Evolutionary conservation across 2,329 filamentous ascomycete species (phyloP), one percentile per base, ranked within the genome.

Genomic region (Aspergillus sp.): DNA sequence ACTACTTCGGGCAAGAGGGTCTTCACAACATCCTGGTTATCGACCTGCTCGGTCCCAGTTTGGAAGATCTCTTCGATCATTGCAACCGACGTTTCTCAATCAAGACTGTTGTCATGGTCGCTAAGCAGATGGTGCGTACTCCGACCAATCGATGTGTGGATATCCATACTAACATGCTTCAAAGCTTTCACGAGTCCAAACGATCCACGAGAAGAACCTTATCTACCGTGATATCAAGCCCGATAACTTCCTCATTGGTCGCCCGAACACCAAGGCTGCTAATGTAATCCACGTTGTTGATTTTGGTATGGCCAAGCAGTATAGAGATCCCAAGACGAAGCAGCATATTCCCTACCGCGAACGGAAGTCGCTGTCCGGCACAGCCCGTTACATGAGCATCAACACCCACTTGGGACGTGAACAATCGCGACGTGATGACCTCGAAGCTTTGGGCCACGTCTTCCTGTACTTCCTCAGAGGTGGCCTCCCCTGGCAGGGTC

Each of bases 171-270:
- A 62, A 76, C 79, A 62, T 76, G 67, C 50, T 47, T 39, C 25
- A 62, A 70, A 92, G 89, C 85, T 97, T 55, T 97, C 93, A 36
- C 88, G 94, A 65, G 94, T 99, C 25, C 94, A 90, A 78, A 90
- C 87, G 8, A 98, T 99, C 68, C 94, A 99, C 83, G 95, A 98
- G 81, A 97, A 97, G 86, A 98, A 98, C 79, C 85, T 98, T 64
- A 98, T 99, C 77, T 98, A 99, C 80, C 90, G 95, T 69, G 95
- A 99, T 75, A 98, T 99, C 84, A 99, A 99, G 79, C 95, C 95
- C 59, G 95, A 99, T 82, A 99, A 99, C 83, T 98, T 99, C 81
- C 86, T 99, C 65, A 97, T 98, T 71, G 95, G 95, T 57, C 88
- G 94, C 52, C 92, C 92, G 0, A 89, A 88, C 70, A 93, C 92